Conservation (phyloP, 108 stramenopile genomes). For the Cyclotella baltica region DNA sequence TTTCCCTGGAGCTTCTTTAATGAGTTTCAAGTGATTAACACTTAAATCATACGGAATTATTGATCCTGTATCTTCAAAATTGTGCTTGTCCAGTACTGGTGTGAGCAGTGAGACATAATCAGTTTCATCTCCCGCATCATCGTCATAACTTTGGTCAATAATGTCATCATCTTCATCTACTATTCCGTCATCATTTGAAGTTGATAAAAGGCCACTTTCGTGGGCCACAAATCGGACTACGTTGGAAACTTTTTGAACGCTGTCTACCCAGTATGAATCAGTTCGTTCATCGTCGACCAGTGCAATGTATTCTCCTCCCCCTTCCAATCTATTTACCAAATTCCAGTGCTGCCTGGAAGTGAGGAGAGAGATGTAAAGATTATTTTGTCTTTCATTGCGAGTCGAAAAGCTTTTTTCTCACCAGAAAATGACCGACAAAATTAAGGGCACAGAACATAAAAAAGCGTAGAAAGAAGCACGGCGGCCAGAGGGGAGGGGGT, state of each 20-base stretch:
- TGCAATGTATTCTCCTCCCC: conserved; percentile 10
- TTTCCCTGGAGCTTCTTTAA: conserved; percentile 32
- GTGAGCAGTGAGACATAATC: neutral
- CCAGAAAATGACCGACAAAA: neutral
- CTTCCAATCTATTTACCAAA: conserved; percentile 1
- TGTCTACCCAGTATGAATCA: neutral
- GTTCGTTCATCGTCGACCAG: neutral
- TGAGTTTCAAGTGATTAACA: conserved; percentile 33
- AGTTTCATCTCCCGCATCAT: neutral
- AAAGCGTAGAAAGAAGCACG: conserved; percentile 6
- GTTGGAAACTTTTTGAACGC: neutral
- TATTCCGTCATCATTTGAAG: neutral
- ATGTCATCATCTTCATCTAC: neutral
- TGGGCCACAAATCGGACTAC: conserved; percentile 3
- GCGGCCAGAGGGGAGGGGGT: neutral
- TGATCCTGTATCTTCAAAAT: neutral
- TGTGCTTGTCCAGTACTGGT: neutral
- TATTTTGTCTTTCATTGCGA: neutral
- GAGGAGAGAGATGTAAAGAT: neutral
- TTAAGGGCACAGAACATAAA: conserved; percentile 1
- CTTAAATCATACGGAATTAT: conserved; percentile 36
- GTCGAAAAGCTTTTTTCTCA: neutral
- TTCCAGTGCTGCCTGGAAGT: neutral
- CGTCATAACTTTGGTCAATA: neutral
- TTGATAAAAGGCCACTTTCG: conserved; percentile 7